phyloP scores from a whole-genome alignment of 306 rosid species.

The Amphicarpaea edgeworthii region DNA sequence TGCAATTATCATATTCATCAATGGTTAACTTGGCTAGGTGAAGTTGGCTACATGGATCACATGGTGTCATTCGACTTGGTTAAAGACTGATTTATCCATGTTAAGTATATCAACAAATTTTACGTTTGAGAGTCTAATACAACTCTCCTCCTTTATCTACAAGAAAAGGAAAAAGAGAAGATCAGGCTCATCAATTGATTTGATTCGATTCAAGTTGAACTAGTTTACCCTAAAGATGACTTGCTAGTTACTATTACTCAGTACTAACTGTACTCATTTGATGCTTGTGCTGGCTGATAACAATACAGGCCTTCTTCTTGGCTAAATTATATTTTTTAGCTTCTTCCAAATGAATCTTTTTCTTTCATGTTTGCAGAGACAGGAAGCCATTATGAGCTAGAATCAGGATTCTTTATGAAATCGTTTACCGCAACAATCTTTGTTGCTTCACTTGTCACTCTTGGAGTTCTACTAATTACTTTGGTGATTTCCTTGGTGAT shows the following conservation, averaged over 20 bases:
- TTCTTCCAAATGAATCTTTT: conserved; percentile 2
- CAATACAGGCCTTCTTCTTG: not conserved
- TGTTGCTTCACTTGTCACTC: conserved; percentile 61
- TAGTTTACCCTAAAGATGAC: conserved; percentile 8
- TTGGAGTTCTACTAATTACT: conserved; percentile 69
- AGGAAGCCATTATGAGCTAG: conserved; percentile 66
- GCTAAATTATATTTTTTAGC: conserved; percentile 1
- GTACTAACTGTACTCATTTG: not conserved
- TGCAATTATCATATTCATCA: conserved; percentile 18
- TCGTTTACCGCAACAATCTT: conserved; percentile 72
- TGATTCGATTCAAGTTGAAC: conserved; percentile 33
- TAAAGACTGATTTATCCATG: not conserved
- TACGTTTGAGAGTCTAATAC: not conserved
- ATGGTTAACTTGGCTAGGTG: not conserved
- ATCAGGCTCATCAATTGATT: not conserved
- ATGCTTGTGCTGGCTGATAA: conserved; percentile 26
- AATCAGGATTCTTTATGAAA: conserved; percentile 83
- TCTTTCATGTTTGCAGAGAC: conserved; percentile 59
- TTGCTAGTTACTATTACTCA: too few species aligned
- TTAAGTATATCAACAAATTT: not conserved
- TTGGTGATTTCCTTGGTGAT: conserved; percentile 66
- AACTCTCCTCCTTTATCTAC: not conserved
- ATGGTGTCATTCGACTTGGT: not conserved
- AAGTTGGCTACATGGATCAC: not conserved
- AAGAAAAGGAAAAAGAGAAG: not conserved